These are phyloP conservation scores for Ophiostoma ips DNA, from an alignment of 2,329 filamentous ascomycete species.

Conservation along the genomic window DNA sequence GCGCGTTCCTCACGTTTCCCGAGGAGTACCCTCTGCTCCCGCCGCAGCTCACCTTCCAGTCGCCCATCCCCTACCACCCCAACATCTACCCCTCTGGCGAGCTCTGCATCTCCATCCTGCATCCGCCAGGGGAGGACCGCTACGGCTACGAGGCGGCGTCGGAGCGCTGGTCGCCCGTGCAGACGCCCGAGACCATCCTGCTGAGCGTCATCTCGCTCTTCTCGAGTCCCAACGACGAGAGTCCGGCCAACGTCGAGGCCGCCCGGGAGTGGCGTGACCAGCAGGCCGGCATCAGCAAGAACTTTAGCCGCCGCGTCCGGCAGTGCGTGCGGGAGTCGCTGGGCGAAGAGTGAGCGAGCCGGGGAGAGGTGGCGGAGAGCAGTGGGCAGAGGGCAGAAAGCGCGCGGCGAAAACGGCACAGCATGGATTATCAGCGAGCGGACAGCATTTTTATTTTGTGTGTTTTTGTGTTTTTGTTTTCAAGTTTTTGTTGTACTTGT, in stretches of 20 bases:
- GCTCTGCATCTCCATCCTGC: slow-evolving; percentile 94
- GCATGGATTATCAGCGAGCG: neutral
- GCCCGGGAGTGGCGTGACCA: slow-evolving; percentile 80
- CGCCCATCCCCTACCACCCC: slow-evolving; percentile 77
- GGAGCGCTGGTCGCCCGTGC: slow-evolving; percentile 90
- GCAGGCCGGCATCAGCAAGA: slow-evolving; percentile 41
- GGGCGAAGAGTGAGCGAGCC: slow-evolving; percentile 59
- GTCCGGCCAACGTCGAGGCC: slow-evolving; percentile 87
- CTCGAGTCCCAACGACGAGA: slow-evolving; percentile 86
- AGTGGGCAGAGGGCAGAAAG: neutral
- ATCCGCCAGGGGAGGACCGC: slow-evolving; percentile 86
- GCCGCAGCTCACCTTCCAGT: slow-evolving; percentile 76
- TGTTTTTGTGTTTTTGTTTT: too few species aligned
- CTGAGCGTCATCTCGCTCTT: slow-evolving; percentile 87
- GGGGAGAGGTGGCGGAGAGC: too few species aligned
- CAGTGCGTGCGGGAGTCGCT: slow-evolving; percentile 70
- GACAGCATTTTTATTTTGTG: too few species aligned
- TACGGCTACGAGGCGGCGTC: slow-evolving; percentile 83
- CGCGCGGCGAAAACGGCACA: too few species aligned
- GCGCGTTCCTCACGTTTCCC: slow-evolving; percentile 72
- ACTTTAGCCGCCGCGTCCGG: slow-evolving; percentile 67
- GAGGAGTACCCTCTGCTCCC: slow-evolving; percentile 74
- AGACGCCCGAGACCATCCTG: slow-evolving; percentile 88
- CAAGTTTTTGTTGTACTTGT: neutral
- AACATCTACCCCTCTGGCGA: slow-evolving; percentile 82